Percentiles rank a stretch among this genome's conserved stretches.
Conservation (phyloP, 306 rosid genomes). For the Dalbergia oliveri region DNA sequence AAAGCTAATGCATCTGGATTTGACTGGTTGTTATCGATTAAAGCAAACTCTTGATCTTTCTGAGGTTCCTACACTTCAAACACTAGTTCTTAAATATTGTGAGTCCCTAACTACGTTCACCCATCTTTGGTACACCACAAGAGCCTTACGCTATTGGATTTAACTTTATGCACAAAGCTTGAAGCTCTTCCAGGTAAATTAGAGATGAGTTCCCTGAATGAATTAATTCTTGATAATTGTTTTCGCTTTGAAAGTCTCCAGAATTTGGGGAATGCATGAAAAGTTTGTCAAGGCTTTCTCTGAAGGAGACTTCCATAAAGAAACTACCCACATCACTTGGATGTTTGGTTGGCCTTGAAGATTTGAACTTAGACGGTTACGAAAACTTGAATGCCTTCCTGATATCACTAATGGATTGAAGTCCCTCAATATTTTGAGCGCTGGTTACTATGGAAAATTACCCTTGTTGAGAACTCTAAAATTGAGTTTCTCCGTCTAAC, state of each 20-base stretch:
- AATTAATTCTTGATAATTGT: background rate
- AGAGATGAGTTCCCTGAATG: background rate
- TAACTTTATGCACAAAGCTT: background rate
- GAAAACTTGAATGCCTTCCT: conserved; percentile 20
- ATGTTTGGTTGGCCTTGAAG: background rate
- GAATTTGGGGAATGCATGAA: conserved; percentile 26
- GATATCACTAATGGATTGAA: background rate
- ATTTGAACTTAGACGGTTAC: conserved; percentile 1
- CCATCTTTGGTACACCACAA: conserved; percentile 13
- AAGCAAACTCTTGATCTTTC: no score
- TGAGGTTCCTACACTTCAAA: background rate
- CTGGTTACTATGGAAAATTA: no score
- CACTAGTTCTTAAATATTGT: background rate
- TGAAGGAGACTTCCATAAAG: background rate
- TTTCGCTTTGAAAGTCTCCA: background rate
- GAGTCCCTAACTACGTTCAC: background rate
- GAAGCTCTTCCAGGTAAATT: background rate
- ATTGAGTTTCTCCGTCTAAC: conserved; percentile 34
- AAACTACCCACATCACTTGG: conserved; percentile 8
- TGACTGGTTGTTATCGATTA: no score
- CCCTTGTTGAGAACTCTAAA: no score
- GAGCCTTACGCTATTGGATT: background rate
- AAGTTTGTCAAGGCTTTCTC: background rate
- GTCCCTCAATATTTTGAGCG: no score
- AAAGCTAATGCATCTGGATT: no score